phyloP scores from a whole-genome alignment of 2,329 filamentous ascomycete species.

The Metarhizium humberi region DNA sequence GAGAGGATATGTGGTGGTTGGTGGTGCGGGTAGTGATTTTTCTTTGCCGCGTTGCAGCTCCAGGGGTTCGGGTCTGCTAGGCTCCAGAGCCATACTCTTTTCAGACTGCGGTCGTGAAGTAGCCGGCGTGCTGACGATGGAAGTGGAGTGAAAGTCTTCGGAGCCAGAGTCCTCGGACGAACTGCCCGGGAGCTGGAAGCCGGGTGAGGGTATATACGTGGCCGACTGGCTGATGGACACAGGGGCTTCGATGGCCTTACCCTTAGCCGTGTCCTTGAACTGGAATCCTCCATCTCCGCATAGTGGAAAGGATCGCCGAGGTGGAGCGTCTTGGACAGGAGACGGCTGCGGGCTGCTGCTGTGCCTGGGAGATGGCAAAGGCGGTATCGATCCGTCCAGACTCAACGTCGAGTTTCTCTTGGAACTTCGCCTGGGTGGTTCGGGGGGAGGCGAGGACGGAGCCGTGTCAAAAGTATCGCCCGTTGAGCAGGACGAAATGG shows the following conservation, averaged over 20 bases:
- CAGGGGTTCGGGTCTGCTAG: not conserved
- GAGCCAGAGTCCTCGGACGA: constrained; percentile 29
- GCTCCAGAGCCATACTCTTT: constrained; percentile 17
- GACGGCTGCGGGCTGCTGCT: not conserved
- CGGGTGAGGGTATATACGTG: not conserved
- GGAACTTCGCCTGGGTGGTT: constrained; percentile 19
- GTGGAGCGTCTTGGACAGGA: not conserved
- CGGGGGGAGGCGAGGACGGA: constrained; percentile 13
- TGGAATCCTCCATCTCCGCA: not conserved
- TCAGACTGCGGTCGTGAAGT: constrained; percentile 32
- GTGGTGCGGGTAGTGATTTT: not conserved
- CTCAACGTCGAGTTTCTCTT: constrained; percentile 14
- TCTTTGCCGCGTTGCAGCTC: not conserved
- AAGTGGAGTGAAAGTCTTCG: constrained; percentile 26
- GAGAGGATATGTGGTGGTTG: constrained; percentile 1
- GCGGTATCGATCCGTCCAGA: constrained; percentile 4
- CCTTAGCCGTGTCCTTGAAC: not conserved
- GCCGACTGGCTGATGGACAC: not conserved
- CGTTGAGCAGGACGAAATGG: constrained; percentile 5
- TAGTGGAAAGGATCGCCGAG: constrained; percentile 2
- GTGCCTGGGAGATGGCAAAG: not conserved
- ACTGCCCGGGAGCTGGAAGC: constrained; percentile 10
- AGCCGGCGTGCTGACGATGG: constrained; percentile 28
- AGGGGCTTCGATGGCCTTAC: not conserved
- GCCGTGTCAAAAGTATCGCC: constrained; percentile 9